Evolutionary conservation across 768 basidiomycete genomes (phyloP).

Genomic region (Auricularia cornea): DNA sequence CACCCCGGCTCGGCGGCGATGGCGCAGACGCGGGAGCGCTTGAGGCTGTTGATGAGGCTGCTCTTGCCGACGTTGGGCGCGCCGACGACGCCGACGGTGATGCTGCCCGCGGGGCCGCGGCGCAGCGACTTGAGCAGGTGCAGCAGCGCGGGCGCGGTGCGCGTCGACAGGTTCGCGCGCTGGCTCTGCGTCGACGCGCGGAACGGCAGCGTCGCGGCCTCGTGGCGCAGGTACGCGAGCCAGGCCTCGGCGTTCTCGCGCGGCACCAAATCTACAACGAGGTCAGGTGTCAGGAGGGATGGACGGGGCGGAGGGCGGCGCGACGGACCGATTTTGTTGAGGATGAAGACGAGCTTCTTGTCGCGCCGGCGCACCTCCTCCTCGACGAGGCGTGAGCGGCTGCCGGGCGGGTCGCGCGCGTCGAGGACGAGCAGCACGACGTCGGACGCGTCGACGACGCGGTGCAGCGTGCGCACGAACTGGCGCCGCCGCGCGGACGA

Average conservation of each 20-base stretch:
- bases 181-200: slow-evolving; percentile 72
- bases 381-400: slow-evolving; percentile 84
- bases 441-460: slow-evolving; percentile 90
- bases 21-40: slow-evolving; percentile 79
- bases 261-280: slow-evolving; percentile 71
- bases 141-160: slow-evolving; percentile 67
- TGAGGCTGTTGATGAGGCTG: slow-evolving; percentile 86
- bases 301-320: neutral
- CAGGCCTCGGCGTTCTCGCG: slow-evolving; percentile 80
- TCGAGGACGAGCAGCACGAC: slow-evolving; percentile 86
- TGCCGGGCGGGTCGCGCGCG: slow-evolving; percentile 92
- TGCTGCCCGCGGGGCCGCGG: slow-evolving; percentile 43
- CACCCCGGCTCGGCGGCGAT: slow-evolving; percentile 94
- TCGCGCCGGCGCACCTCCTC: slow-evolving; percentile 85
- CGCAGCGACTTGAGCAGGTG: slow-evolving; percentile 80
- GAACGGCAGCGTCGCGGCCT: slow-evolving; percentile 90
- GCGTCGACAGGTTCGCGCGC: slow-evolving; percentile 70
- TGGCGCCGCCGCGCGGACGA: slow-evolving; percentile 37
- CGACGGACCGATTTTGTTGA: slow-evolving; percentile 90
- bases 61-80: slow-evolving; percentile 98
- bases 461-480: slow-evolving; percentile 74
- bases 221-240: slow-evolving; percentile 86
- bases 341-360: slow-evolving; percentile 85
- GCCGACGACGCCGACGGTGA: slow-evolving; percentile 88
- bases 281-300: neutral